Base-by-base conservation (phyloP, 179 eudicot genomes). In the Carnegiea gigantea region DNA sequence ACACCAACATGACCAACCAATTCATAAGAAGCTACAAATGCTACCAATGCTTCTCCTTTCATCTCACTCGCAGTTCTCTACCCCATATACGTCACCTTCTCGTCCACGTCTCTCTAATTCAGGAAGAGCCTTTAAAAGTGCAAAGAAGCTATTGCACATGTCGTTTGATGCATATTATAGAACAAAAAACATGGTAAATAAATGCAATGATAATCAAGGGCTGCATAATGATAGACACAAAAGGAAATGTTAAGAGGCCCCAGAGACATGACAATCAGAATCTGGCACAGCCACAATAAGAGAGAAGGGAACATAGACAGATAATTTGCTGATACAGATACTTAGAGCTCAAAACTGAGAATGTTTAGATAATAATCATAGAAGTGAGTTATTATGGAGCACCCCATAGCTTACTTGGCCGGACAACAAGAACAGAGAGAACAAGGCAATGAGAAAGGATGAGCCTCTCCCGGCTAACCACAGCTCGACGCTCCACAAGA, bases 391-490 rank as follows among this genome's bases (percentile, higher is more conserved):
- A 62, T 21, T 10, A 57, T 21, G 21, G 43, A 36, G 30, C 23
- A 67, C 30, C 40, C 4, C 51, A 72, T 64, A 81, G 79, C 97
- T 88, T 93, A 97, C 99, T 91, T 86, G 97, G 79, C 70, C 97
- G 90, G 44, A 91, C 97, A 84, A 95, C 92, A 86, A 97, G 85
- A 86, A 91, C 86, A 83, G 98, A 94, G 77, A 97, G 89, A 36
- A 92, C 97, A 87, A 96, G 97, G 90, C 98, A 97, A 78, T 97
- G 99, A 82, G 95, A 91, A 82, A 97, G 92, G 53, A 92, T 89
- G 78, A 92, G 98, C 82, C 98, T 88, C 89, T 95, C 99, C 90
- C 98, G 91, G 79, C 82, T 88, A 70, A 97, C 93, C 57, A 97
- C 99, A 73, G 97, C 97, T 88, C 88, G 86, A 53, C 99, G 90